Evolutionary conservation across 345 rosid species (phyloP), one percentile per base, ranked within the genome.

Genomic region (Melaleuca alternifolia): DNA sequence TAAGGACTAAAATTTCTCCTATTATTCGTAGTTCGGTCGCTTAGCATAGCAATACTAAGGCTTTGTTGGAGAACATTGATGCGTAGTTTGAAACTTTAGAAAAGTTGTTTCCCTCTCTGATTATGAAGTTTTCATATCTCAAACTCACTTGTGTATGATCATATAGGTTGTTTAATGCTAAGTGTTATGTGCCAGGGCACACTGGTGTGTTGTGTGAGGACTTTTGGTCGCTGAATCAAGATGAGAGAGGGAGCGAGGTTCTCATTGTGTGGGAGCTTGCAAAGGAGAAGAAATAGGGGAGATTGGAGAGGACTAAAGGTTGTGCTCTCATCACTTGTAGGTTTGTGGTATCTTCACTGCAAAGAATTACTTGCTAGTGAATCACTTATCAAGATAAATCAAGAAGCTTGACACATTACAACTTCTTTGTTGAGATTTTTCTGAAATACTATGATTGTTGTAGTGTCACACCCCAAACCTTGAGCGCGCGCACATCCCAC

Each of bases 161-260:
- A n/a, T n/a, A 90, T 24, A 91, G 96, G 18, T 86, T 91, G 91
- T 92, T 92, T 84, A 91, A 92, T 82, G 94, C 91, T 1, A 83
- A 51, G 59, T 91, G 93, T 54, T 24, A 51, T 33, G 94, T 92
- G 10, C 88, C 90, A 11, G 90, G 92, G 94, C 94, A 92, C 85
- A 20, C 86, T 1, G 91, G 89, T 33, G 61, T 90, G 13, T 85
- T 48, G 15, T 92, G 94, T 71, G 88, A 86, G 81, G 91, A 89
- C 86, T 57, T 83, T 13, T 90, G 82, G 88, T 87, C 77, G 57
- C 71, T 91, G 89, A 87, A 87, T n/a, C 86, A 65, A 85, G 90
- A 89, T 21, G 93, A 92, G 76, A 88, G 89, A 59, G 89, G 87
- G 16, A 87, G 85, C 15, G 91, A 91, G 14, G 94, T 91, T 86